These are phyloP conservation scores for Tubosaeta sp. DNA, from an alignment of 768 basidiomycete species.

Conservation along the genomic window DNA sequence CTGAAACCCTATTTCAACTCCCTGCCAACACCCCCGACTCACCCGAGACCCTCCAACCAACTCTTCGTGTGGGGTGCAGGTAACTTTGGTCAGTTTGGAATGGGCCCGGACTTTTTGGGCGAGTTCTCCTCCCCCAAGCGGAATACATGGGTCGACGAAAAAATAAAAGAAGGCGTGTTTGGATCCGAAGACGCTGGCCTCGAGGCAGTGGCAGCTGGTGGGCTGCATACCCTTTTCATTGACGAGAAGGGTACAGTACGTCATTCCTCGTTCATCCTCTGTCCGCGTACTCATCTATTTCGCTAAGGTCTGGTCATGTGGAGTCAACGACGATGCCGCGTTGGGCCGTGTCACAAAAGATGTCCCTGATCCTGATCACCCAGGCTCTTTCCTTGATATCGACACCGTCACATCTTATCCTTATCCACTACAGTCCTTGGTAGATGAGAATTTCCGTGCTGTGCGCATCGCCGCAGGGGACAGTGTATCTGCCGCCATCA, in stretches of 20 bases:
- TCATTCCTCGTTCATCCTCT: conserved; percentile 14
- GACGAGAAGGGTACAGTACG: conserved; percentile 88
- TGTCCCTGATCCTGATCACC: conserved; percentile 54
- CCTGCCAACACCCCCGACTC: conserved; percentile 54
- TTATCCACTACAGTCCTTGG: conserved; percentile 62
- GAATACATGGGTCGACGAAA: conserved; percentile 72
- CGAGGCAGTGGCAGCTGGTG: conserved; percentile 76
- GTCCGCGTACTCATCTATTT: conserved; percentile 1
- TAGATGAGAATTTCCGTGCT: conserved; percentile 79
- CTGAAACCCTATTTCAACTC: conserved; percentile 60
- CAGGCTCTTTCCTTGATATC: conserved; percentile 52
- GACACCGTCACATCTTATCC: conserved; percentile 52
- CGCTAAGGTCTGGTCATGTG: conserved; percentile 75
- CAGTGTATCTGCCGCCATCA: conserved; percentile 82
- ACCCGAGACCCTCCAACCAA: conserved; percentile 59
- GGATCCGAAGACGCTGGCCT: conserved; percentile 75
- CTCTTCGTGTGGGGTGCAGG: conserved; percentile 90
- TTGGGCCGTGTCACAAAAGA: conserved; percentile 73
- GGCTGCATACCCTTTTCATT: conserved; percentile 84
- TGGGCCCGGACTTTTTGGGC: conserved; percentile 69
- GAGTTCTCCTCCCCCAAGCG: conserved; percentile 75
- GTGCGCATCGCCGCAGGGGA: conserved; percentile 83
- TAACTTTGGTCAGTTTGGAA: conserved; percentile 93
- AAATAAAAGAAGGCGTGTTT: conserved; percentile 66
- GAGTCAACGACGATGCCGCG: conserved; percentile 85